phyloP scores from a whole-genome alignment of 495 filamentous ascomycete species.

The Tuber melanosporum region DNA sequence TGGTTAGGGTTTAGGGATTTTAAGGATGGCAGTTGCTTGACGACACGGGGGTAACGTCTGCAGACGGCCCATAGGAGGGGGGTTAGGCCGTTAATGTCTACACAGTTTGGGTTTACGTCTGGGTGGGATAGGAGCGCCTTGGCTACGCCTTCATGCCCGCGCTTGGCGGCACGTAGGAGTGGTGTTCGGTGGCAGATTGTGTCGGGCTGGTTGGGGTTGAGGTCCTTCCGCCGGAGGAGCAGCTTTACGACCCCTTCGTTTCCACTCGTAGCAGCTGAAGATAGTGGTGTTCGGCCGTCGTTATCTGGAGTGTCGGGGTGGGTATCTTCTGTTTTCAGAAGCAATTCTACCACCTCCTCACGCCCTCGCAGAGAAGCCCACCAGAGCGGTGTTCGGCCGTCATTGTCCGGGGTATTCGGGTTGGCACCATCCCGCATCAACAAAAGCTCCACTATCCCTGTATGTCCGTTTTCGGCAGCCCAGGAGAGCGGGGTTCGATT shows the following conservation, averaged over 20 bases:
- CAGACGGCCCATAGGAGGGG: background rate
- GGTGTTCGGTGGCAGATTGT: background rate
- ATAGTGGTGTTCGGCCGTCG: conserved; percentile 48
- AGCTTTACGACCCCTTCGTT: conserved; percentile 48
- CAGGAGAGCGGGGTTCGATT: conserved; percentile 10
- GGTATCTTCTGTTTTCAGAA: conserved; percentile 38
- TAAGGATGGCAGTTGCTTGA: background rate
- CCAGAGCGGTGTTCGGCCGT: conserved; percentile 13
- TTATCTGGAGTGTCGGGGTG: conserved; percentile 43
- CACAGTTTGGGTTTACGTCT: background rate
- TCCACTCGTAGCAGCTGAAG: conserved; percentile 53
- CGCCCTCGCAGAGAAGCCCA: conserved; percentile 1
- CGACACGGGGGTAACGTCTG: background rate
- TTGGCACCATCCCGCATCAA: conserved; percentile 6
- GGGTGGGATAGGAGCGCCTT: conserved; percentile 8
- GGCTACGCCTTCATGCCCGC: conserved; percentile 5
- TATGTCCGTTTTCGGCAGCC: conserved; percentile 16
- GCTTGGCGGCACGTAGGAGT: conserved; percentile 11
- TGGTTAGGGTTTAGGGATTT: background rate
- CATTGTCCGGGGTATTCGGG: conserved; percentile 6
- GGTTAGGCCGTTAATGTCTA: background rate
- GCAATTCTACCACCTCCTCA: conserved; percentile 8
- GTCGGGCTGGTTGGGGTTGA: background rate
- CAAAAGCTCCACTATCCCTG: conserved; percentile 16
- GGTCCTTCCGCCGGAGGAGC: conserved; percentile 42